Conservation (phyloP, 805 yeast species). For the Candida khao-thaluensis region DNA sequence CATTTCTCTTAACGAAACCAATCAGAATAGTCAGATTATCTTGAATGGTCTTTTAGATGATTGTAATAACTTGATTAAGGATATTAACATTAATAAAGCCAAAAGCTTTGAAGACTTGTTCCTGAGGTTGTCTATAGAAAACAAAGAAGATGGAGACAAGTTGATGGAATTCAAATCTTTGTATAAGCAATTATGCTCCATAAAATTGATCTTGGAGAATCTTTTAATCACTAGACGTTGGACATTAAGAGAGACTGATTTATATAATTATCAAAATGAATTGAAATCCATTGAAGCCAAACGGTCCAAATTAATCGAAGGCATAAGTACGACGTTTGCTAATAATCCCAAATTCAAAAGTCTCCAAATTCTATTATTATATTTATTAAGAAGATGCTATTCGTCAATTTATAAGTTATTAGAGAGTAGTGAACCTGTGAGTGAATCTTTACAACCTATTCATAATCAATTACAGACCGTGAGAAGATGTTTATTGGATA, state of each 20-base stretch:
- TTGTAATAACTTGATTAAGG: conserved; percentile 72
- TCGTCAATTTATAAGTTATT: conserved; percentile 85
- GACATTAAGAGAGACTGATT: conserved; percentile 95
- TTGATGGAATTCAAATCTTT: conserved; percentile 29
- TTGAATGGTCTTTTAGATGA: conserved; percentile 79
- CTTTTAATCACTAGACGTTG: conserved; percentile 90
- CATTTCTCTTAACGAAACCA: conserved; percentile 7
- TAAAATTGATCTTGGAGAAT: conserved; percentile 76
- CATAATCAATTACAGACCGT: conserved; percentile 94
- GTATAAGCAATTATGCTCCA: conserved; percentile 60
- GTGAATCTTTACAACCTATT: conserved; percentile 88
- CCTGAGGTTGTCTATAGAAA: conserved; percentile 17
- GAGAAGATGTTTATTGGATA: conserved; percentile 82
- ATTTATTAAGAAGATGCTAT: conserved; percentile 84
- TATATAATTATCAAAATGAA: conserved; percentile 76
- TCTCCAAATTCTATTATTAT: conserved; percentile 54
- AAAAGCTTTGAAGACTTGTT: conserved; percentile 15
- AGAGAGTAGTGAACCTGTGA: conserved; percentile 92
- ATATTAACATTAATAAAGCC: conserved; percentile 51
- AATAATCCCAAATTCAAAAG: conserved; percentile 28
- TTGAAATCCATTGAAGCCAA: conserved; percentile 72
- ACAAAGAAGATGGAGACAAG: conserved; percentile 29
- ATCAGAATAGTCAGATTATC: conserved; percentile 39
- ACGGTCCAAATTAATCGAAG: conserved; percentile 46
- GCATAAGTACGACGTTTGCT: conserved; percentile 30